Evolutionary conservation across 2,329 filamentous ascomycete genomes (phyloP).

Genomic region (Chrysoporthe puriensis): DNA sequence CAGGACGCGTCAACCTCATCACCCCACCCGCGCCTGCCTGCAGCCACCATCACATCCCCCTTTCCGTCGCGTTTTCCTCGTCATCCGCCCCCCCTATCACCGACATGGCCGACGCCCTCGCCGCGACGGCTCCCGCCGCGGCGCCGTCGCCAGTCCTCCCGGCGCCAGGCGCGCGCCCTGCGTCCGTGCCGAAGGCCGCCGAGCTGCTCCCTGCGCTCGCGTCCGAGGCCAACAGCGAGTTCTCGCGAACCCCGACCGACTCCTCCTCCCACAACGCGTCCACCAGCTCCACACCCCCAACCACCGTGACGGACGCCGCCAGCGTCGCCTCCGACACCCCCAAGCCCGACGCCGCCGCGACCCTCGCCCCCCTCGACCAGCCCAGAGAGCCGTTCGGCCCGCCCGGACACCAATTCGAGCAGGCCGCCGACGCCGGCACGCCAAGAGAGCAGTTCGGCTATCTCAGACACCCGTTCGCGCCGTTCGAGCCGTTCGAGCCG

Average conservation of each 20-base stretch:
- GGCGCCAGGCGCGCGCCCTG: not conserved
- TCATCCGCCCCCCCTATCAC: not conserved
- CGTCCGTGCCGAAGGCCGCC: too few relatives aligned
- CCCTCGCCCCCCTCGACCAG: slow-evolving; percentile 22
- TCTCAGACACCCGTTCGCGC: too few relatives aligned
- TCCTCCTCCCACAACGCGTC: slow-evolving; percentile 37
- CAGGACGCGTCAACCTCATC: slow-evolving; percentile 26
- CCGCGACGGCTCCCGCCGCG: slow-evolving; percentile 19
- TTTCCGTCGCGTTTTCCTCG: slow-evolving; percentile 15
- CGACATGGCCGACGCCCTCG: slow-evolving; percentile 23
- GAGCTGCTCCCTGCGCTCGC: too few relatives aligned
- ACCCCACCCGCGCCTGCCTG: not conserved
- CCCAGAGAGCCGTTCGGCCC: slow-evolving; percentile 7
- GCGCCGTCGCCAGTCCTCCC: slow-evolving; percentile 8
- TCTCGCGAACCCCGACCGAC: slow-evolving; percentile 37
- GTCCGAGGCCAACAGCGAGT: slow-evolving; percentile 30
- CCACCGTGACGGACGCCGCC: slow-evolving; percentile 39
- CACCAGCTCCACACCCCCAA: slow-evolving; percentile 39
- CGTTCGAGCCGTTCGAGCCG: slow-evolving; percentile 31
- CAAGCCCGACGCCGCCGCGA: slow-evolving; percentile 32
- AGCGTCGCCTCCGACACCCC: slow-evolving; percentile 37
- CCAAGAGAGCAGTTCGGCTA: not conserved
- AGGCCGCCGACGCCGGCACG: slow-evolving; percentile 31
- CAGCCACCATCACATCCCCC: not conserved
- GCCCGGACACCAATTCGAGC: slow-evolving; percentile 17